Evolutionary conservation across 495 filamentous ascomycete species (phyloP), one percentile per base, ranked within the genome.

Genomic region (Tetracladium setigerum): DNA sequence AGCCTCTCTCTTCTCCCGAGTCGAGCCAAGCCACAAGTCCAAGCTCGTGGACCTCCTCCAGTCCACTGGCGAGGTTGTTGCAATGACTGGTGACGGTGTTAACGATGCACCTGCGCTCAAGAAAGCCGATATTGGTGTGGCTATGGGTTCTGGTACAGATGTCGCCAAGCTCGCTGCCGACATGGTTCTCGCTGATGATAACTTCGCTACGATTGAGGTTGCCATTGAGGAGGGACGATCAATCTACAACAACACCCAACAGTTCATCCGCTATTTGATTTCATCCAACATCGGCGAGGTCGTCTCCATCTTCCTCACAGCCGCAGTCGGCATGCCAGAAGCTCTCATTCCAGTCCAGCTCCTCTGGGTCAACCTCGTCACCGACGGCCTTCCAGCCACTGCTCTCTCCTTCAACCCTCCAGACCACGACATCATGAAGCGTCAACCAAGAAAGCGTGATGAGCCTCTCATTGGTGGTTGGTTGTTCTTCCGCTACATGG

Each of bases 221-320:
- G 94, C 94, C 30, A 89, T 99, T 43, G 92, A 96, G 66, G 94
- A 99, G 66, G 94, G 94, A 44, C 83, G 94, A 44, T 89, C 89
- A 30, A 99, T 99, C 70, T 99, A 95, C 75, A 96, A 91, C 81
- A 99, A 99, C 74, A 99, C 94, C 2, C 94, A 99, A 62, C 94
- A 99, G 62, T 99, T 99, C 65, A 99, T 99, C 66, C 87, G 94
- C 22, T 99, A 99, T 63, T 76, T 99, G 41, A 99, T 99, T 65
- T 95, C 89, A 8, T 96, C 90, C 27, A 99, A 99, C 69, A 99
- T 99, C 41, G 94, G 94, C 65, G 94, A 99, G 63, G 94, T 99
- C 30, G 94, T 99, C 9, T 99, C 94, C 14, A 99, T 99, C 65
- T 99, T 99, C 78, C 66, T 99, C 62, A 99, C 94, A 15, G 94